phyloP scores from a whole-genome alignment of 2,329 filamentous ascomycete genomes.

The Botryotinia globosa region DNA sequence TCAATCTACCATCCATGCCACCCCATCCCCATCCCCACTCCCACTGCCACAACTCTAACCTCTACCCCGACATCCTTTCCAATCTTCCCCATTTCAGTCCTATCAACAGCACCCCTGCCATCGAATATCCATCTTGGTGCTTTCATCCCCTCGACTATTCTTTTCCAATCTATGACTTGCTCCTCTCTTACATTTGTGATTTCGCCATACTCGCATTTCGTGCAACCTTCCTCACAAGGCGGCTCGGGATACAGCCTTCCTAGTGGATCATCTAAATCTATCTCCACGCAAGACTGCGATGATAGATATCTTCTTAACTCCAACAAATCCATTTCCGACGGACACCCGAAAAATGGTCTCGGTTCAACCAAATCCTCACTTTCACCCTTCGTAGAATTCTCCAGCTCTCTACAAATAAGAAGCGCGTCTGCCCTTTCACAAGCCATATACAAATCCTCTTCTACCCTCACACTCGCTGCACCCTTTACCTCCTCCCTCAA shows the following conservation, averaged over 20 bases:
- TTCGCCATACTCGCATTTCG: constrained; percentile 36
- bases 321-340: neutral
- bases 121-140: constrained; percentile 51
- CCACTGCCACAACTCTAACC: constrained; percentile 30
- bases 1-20: neutral
- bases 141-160: constrained; percentile 45
- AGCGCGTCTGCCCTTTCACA: constrained; percentile 47
- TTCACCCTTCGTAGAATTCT: constrained; percentile 30
- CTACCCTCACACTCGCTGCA: constrained; percentile 38
- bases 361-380: constrained; percentile 24
- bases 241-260: constrained; percentile 29
- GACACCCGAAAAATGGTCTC: constrained; percentile 26
- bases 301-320: neutral
- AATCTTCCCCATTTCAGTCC: constrained; percentile 32
- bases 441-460: constrained; percentile 45
- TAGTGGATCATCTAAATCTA: neutral
- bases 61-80: constrained; percentile 24
- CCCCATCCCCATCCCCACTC: constrained; percentile 26
- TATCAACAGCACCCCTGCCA: constrained; percentile 41
- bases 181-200: constrained; percentile 6
- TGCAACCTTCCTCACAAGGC: constrained; percentile 36
- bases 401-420: constrained; percentile 52
- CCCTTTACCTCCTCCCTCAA: constrained; percentile 43
- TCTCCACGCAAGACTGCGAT: neutral
- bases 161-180: constrained; percentile 44